phyloP scores from a whole-genome alignment of 371 early-diverging fungal species.

The Blakeslea trispora region DNA sequence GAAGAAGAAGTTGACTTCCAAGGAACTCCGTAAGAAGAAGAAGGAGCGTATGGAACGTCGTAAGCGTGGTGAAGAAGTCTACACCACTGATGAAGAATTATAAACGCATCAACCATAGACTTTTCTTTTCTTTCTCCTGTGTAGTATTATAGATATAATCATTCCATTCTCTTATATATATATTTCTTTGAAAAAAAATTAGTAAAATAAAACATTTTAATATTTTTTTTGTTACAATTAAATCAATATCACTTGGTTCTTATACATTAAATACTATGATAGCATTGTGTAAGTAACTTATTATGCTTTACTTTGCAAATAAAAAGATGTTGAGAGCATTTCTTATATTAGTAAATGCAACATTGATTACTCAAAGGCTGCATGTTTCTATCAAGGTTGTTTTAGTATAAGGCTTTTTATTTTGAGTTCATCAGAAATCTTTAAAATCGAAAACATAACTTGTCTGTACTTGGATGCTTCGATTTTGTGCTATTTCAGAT shows the following conservation, averaged over 20 bases:
- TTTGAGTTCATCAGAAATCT: too few species aligned
- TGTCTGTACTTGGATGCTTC: too few species aligned
- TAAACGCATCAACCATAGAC: slow-evolving; percentile 19
- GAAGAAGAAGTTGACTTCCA: slow-evolving; percentile 53
- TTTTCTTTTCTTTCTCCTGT: neutral
- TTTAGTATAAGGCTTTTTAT: too few species aligned
- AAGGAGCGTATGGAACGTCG: slow-evolving; percentile 61
- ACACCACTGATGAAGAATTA: slow-evolving; percentile 51
- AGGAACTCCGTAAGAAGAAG: slow-evolving; percentile 59
- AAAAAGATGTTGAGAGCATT: too few species aligned
- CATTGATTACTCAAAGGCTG: too few species aligned
- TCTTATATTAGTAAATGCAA: too few species aligned
- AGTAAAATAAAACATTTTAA: slow-evolving; percentile 1
- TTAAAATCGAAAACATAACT: too few species aligned
- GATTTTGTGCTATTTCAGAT: too few species aligned
- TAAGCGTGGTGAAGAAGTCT: slow-evolving; percentile 61
- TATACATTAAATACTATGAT: too few species aligned
- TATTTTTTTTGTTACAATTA: neutral
- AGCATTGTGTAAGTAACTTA: too few species aligned
- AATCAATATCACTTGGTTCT: neutral
- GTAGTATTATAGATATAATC: neutral
- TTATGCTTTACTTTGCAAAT: too few species aligned
- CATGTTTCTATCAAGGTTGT: too few species aligned
- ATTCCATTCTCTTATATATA: neutral
- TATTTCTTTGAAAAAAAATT: neutral